Evolutionary conservation across 2,329 filamentous ascomycete species (phyloP), one percentile per base, ranked within the genome.

Genomic region (Neofusicoccum ribis): DNA sequence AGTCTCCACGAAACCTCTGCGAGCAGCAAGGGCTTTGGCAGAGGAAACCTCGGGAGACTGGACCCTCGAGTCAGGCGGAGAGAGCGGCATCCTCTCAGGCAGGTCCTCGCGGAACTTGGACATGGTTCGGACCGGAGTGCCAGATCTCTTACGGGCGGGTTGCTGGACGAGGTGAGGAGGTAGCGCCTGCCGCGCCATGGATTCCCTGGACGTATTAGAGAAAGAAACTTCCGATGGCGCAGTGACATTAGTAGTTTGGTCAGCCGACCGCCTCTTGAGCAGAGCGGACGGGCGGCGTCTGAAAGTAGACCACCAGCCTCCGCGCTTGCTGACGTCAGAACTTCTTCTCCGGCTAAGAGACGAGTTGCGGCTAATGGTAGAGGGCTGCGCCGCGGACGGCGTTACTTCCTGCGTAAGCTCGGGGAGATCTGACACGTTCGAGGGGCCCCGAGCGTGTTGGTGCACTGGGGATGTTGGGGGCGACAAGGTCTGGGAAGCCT

Each of bases 51-150:
- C 91, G 0, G 91, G 91, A 0, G 92, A 93, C 68, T 92, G 90
- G 31, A 93, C 81, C 31, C 91, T 85, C 0, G 93, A 96, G 68
- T 92, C 90, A 8, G 93, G 91, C 9, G 92, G 92, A n/a, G 93
- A 95, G 12, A 93, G 78, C 1, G 92, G 91, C 60, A 92, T 85
- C 7, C 63, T 54, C 73, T 97, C 94, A 3, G 93, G 93, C 12
- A 97, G 84, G 72, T 97, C 93, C 79, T 98, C 94, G 56, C 91
- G 87, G 80, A 98, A 98, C 64, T 92, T 93, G 43, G 93, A 97
- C 77, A 91, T 89, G 3, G 92, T 95, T 64, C 93, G 88, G 72
- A 91, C 90, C 5, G 92, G 90, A 5, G 89, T 82, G 44, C 82
- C 83, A 20, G 84, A 83, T 51, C 80, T 80, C 64, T 82, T 77